Evolutionary conservation across 176 grass and related monocot species (phyloP).

Genomic region (Thalia dealbata): DNA sequence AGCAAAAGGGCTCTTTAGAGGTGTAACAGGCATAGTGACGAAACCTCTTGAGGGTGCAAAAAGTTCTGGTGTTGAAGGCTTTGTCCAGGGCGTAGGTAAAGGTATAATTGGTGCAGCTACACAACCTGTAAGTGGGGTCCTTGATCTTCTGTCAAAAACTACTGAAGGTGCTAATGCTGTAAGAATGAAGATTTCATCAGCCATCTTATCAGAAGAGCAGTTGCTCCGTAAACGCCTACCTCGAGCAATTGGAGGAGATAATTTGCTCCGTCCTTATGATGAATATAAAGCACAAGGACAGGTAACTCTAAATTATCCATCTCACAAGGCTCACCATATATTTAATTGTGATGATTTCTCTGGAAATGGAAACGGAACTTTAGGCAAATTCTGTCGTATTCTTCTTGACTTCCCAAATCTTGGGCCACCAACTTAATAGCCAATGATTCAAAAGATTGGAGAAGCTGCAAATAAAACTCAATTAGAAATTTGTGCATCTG

Average conservation of each 20-base stretch:
- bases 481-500: too few relatives aligned
- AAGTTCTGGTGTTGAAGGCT: slow-evolving; percentile 89
- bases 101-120: slow-evolving; percentile 92
- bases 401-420: too few relatives aligned
- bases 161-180: slow-evolving; percentile 99
- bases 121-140: slow-evolving; percentile 93
- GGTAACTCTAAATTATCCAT: slow-evolving; percentile 25
- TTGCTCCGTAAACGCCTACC: slow-evolving; percentile 63
- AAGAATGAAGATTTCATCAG: slow-evolving; percentile 95
- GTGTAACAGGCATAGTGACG: slow-evolving; percentile 92
- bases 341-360: too few relatives aligned
- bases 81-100: slow-evolving; percentile 94
- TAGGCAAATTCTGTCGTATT: too few relatives aligned
- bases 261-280: slow-evolving; percentile 78
- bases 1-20: slow-evolving; percentile 93
- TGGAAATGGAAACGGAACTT: too few relatives aligned
- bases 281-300: slow-evolving; percentile 86
- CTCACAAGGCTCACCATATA: too few relatives aligned
- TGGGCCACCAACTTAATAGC: too few relatives aligned
- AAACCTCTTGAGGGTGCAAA: slow-evolving; percentile 98
- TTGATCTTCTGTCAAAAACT: slow-evolving; percentile 94
- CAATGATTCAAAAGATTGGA: too few relatives aligned
- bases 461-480: too few relatives aligned
- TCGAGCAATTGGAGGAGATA: slow-evolving; percentile 77
- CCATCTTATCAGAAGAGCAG: slow-evolving; percentile 92